Evolutionary conservation across 345 rosid genomes (phyloP), one percentile per base, ranked within the genome.

Genomic region (Dipteronia dyeriana): DNA sequence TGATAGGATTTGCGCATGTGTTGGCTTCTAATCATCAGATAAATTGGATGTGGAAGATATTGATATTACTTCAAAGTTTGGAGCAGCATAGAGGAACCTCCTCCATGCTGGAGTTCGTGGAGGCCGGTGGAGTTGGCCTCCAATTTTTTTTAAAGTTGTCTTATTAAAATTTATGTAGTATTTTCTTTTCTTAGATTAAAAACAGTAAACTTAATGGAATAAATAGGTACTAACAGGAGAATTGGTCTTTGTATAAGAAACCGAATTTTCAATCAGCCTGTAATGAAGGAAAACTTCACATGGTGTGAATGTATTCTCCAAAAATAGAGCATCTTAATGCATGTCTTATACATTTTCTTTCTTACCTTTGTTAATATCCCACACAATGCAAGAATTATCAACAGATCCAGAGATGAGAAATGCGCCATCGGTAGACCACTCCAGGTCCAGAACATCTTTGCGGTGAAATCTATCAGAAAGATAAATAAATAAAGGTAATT

Each of bases 361-460:
- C 80, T 80, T 87, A 89, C 99, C 99, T 92, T 94, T 96, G 80
- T 77, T 94, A 73, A 86, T 84, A 79, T 96, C 97, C 99, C 99
- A 96, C 81, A 96, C 89, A 78, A 96, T 94, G 84, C 98, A 94
- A 76, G 97, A 92, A 86, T 96, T 96, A 77, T 96, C 99, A 51
- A 96, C 99, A 68, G 99, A 94, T 81, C 99, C 98, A 81, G 98
- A 92, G 54, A 96, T 79, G 66, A 96, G 87, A 86, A 78, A 96
- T 39, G 87, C 84, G 76, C 85, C 87, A 87, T 92, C 94, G 59
- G 87, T 78, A 73, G 97, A 96, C 99, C 99, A 96, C 81, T 94
- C 87, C 78, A 96, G 86, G 84, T 94, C 99, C 73, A 94, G 82
- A 56, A 96, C 91, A 80, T 96, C 99, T 81, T 94, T 96, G 75